Base-by-base conservation (phyloP, 2,329 filamentous ascomycete genomes). In the Fusarium drepaniforme region DNA sequence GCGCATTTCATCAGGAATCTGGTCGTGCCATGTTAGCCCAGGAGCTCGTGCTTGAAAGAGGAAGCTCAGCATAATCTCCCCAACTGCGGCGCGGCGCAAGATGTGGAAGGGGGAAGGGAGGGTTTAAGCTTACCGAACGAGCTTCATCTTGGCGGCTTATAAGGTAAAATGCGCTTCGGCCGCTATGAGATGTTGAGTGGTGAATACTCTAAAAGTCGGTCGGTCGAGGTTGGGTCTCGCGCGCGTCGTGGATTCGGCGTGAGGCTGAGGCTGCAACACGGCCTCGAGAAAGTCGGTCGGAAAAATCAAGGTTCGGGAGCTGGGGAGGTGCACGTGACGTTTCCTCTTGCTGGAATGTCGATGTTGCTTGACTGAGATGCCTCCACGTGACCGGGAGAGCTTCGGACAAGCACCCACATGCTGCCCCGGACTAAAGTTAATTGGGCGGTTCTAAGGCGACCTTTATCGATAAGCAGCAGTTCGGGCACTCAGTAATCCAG, bases 1-100 rank as follows among this genome's bases (percentile, higher is more conserved):
- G 94, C 92, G 86, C 96, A 98, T 89, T 99, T 99, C 96, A 98
- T 98, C 80, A 99, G 89, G 85, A 99, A 99, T 84, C 97, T 98
- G 84, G 69, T 72, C 64, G 75, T 71, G 61, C 16, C 68, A 53
- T 63, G 78, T 82, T 76, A 82, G 80, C 72, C 65, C 53, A 64
- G 58, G 66, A 74, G 67, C 72, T 74, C 71, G 56, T 73, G 57
- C 61, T 76, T 71, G 56, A 63, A 64, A 62, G 64, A 60, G 71
- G 58, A 69, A 72, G 75, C 75, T 76, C 71, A 77, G 72, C 74
- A 74, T 62, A 64, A 69, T 70, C 57, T 53, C 49, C 25, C 49
- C 66, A 72, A 66, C 68, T 68, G 69, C 67, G 72, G 49, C 28
- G 25, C 28, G 25, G 49, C 46, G 61, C 63, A 62, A 33, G 56